Base-by-base conservation (phyloP, 768 basidiomycete species). In the Xanthoconium stramineum region DNA sequence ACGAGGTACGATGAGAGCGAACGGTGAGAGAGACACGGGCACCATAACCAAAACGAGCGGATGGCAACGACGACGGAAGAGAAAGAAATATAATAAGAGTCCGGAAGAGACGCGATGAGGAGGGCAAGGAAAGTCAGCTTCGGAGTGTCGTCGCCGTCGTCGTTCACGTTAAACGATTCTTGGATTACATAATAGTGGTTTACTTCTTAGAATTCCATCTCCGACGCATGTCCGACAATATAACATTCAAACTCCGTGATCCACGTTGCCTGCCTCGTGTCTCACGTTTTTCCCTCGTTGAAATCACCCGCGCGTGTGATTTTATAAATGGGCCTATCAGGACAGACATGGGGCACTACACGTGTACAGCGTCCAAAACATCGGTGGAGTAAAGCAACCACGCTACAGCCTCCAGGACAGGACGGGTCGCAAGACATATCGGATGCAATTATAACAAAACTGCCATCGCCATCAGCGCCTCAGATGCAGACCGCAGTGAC, bases 1-100 rank as follows among this genome's bases (percentile, higher is more conserved):
- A 63, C 81, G 81, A 54, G 85, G 85, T 48, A 84, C 77, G 66
- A 86, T 75, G 70, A 86, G 78, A 72, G 83, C 74, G 69, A 88
- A 76, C 53, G 80, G 72, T 67, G 83, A 72, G 71, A 79, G 69
- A 69, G 78, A 72, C 66, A 72, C 74, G 62, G 78, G 73, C 67
- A 71, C 71, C 48, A 76, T 69, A 56, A 53, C 58, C 44, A 51
- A 61, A 69, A 70, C 73, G 83, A 72, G 82, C 75, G 69, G 80
- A 70, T 67, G 82, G 78, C 80, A 81, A 80, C 61, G 61, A 60
- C 57, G 58, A 59, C 54, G 35, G 37, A 37, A 50, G 52, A 43
- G 15, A 12, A 30, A 36, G n/a, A 50, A 46, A 53, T 60, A 65
- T 58, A 63, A 68, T 60, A 67, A 67, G 61, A 43, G 46, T 56